phyloP scores from a whole-genome alignment of 2,329 filamentous ascomycete species.

The Lachnellula subtilissima region DNA sequence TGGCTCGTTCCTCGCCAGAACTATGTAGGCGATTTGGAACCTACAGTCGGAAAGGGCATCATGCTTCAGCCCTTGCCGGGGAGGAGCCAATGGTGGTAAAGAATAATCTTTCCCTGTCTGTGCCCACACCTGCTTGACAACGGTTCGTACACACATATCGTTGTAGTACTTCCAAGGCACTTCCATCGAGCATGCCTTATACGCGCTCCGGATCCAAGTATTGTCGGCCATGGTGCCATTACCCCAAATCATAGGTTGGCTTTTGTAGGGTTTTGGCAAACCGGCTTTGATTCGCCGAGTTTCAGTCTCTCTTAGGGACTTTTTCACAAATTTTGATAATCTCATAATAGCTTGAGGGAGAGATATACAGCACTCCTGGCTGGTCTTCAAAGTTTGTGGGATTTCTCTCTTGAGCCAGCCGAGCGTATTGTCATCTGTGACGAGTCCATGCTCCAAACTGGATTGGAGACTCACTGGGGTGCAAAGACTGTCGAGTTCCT shows the following conservation, averaged over 20 bases:
- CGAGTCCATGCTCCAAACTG: constrained; percentile 2
- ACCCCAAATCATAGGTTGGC: constrained; percentile 16
- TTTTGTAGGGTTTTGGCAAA: too few species aligned
- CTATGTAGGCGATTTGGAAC: constrained; percentile 16
- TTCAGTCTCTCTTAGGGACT: not conserved
- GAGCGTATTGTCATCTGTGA: not conserved
- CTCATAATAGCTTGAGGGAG: constrained; percentile 8
- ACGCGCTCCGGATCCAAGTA: constrained; percentile 14
- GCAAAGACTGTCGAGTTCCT: constrained; percentile 6
- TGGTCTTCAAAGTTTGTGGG: constrained; percentile 10
- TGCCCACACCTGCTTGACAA: constrained; percentile 5
- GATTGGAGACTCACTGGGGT: constrained; percentile 13
- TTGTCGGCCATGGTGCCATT: constrained; percentile 17
- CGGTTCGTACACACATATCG: constrained; percentile 17
- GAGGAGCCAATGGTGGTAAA: not conserved
- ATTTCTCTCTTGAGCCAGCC: constrained; percentile 8
- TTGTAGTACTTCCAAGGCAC: constrained; percentile 14
- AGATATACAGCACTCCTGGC: constrained; percentile 1
- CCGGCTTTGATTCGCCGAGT: too few species aligned
- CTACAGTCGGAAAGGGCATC: constrained; percentile 16
- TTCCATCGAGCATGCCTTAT: constrained; percentile 10
- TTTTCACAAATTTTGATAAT: constrained; percentile 9
- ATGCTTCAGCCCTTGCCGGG: constrained; percentile 7
- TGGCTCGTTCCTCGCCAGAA: constrained; percentile 8
- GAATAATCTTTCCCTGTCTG: constrained; percentile 7